Evolutionary conservation across 2,329 filamentous ascomycete genomes (phyloP).

Genomic region (Pseudogymnoascus sp.): DNA sequence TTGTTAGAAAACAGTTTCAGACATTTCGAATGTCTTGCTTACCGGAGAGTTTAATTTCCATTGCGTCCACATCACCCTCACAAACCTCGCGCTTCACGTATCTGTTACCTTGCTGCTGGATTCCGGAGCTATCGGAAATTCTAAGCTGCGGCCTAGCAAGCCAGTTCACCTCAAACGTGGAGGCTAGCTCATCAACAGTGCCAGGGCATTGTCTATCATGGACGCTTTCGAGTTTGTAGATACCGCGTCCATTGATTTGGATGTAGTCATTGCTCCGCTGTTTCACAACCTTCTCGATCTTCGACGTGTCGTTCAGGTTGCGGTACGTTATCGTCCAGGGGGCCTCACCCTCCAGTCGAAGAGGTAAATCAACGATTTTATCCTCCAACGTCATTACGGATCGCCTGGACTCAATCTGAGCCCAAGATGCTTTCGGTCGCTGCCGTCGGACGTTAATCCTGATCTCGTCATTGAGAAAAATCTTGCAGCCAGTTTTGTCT

Average conservation of each 20-base stretch:
- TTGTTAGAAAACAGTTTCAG: neutral
- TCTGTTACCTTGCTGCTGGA: conserved; percentile 43
- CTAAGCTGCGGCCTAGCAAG: conserved; percentile 68
- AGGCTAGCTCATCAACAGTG: conserved; percentile 63
- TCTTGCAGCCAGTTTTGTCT: conserved; percentile 79
- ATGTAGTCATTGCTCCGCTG: conserved; percentile 59
- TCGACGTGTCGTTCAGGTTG: conserved; percentile 48
- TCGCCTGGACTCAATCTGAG: conserved; percentile 71
- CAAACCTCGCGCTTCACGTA: conserved; percentile 77
- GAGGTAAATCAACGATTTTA: conserved; percentile 62
- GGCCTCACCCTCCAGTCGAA: conserved; percentile 75
- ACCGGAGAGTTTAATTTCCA: conserved; percentile 74
- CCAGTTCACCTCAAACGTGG: conserved; percentile 74
- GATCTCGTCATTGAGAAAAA: conserved; percentile 72
- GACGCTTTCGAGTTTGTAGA: conserved; percentile 72
- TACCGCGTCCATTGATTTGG: conserved; percentile 56
- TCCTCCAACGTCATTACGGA: conserved; percentile 69
- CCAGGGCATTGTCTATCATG: conserved; percentile 76
- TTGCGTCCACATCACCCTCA: conserved; percentile 84
- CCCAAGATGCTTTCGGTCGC: conserved; percentile 78
- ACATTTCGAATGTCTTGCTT: conserved; percentile 27
- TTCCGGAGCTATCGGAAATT: conserved; percentile 55
- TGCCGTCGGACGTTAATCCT: conserved; percentile 84
- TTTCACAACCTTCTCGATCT: conserved; percentile 36
- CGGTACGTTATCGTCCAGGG: conserved; percentile 77